Conservation (phyloP, 2,329 filamentous ascomycete species). For the Curvularia verruculosa region DNA sequence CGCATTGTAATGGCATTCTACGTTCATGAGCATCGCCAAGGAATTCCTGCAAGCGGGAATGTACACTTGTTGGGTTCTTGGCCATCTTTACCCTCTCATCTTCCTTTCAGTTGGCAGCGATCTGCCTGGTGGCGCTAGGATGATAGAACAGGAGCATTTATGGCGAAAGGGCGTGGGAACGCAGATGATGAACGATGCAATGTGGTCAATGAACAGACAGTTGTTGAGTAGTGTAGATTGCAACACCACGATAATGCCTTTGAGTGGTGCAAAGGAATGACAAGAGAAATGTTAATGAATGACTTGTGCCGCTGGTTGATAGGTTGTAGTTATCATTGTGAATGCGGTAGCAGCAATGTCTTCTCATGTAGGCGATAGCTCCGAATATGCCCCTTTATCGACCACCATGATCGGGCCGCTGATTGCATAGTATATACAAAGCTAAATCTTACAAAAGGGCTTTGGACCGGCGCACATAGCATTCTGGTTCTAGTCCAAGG, state of each 20-base stretch:
- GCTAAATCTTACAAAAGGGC: background rate
- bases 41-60: constrained; percentile 38
- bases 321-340: background rate
- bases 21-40: constrained; percentile 31
- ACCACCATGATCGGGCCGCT: background rate
- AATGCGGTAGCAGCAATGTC: background rate
- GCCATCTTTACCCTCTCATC: constrained; percentile 37
- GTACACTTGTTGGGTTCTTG: constrained; percentile 36
- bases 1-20: constrained; percentile 52
- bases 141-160: constrained; percentile 39
- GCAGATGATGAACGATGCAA: constrained; percentile 35
- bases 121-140: constrained; percentile 36
- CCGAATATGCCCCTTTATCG: background rate
- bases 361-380: background rate
- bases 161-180: constrained; percentile 30
- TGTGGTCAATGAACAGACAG: constrained; percentile 33
- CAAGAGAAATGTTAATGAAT: constrained; percentile 32
- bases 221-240: constrained; percentile 40
- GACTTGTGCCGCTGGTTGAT: background rate
- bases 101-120: constrained; percentile 37
- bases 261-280: constrained; percentile 40
- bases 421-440: background rate
- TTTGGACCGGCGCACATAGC: background rate
- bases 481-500: background rate
- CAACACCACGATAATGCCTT: constrained; percentile 41